Evolutionary conservation across 179 eudicot genomes (phyloP), one percentile per base, ranked within the genome.

Genomic region (Corrigiola litoralis): DNA sequence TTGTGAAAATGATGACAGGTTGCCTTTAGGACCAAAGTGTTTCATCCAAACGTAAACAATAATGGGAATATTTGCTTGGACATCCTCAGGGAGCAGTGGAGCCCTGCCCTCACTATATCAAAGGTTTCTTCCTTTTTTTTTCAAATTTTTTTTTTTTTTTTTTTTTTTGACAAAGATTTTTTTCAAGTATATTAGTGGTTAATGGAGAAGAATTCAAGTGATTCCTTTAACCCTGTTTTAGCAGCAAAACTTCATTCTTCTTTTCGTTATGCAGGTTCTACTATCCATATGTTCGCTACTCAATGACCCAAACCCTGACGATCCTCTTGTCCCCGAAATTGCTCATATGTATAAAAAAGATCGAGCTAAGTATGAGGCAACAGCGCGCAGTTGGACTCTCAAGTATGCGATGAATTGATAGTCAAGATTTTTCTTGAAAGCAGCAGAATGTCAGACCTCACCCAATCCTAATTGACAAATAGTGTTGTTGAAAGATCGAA

Each of bases 301-400:
- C 6, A 85, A 81, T 11, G 89, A 85, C 59, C 89, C 89, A n/a
- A 85, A 85, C 63, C 85, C 86, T 10, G 85, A 85, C 54, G 89
- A 85, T 65, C 89, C 89, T 38, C 58, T 85, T 31, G 89, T 82
- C 13, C 85, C 87, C 0, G 89, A 82, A 16, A 85, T 85, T 20
- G 89, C 87, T 46, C 85, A 85, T 54, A 76, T 80, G 75, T 82
- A 74, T 67, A 85, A 80, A 65, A 75, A 66, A 23, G 89, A 82
- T 66, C 79, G 61, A 20, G 37, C 75, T 63, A 85, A 82, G 63
- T 85, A 82, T 12, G 86, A 85, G 50, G 44, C 85, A 1, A 77
- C 82, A 52, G 87, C 86, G 17, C 76, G 81, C 8, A 80, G 72
- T 36, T 82, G 86, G 85, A 82, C 89, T 7, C 74, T 70, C 31